Evolutionary conservation across 805 yeast species (phyloP).

Genomic region (Sugiyamaella chiloensis): DNA sequence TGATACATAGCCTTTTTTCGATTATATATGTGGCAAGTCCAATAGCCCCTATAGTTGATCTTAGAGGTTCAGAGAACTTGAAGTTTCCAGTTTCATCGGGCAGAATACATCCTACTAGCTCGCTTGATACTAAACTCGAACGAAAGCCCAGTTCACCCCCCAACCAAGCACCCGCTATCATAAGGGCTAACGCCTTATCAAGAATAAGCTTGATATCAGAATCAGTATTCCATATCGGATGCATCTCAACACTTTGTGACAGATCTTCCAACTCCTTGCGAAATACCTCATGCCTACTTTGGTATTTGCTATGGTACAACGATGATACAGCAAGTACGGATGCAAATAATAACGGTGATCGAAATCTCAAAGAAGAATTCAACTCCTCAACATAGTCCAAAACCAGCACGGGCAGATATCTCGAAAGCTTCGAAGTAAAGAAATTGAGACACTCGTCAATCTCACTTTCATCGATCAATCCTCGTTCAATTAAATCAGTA

Average conservation of each 20-base stretch:
- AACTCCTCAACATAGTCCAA: conserved; percentile 21
- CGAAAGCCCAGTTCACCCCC: conserved; percentile 26
- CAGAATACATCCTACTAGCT: conserved; percentile 17
- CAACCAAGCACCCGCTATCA: conserved; percentile 24
- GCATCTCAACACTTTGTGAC: conserved; percentile 6
- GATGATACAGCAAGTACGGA: conserved; percentile 22
- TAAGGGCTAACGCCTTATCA: conserved; percentile 18
- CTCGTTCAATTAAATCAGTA: conserved; percentile 4
- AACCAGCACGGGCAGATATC: conserved; percentile 23
- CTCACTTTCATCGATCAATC: neutral
- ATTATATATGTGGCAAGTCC: conserved; percentile 24
- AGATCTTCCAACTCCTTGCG: conserved; percentile 16
- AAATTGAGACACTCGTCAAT: conserved; percentile 18
- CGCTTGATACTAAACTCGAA: conserved; percentile 19
- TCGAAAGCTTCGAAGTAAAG: conserved; percentile 18
- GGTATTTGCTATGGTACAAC: conserved; percentile 18
- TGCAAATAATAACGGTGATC: conserved; percentile 19
- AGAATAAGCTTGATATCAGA: conserved; percentile 1
- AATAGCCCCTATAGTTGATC: conserved; percentile 17
- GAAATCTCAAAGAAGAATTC: conserved; percentile 10
- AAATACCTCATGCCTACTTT: conserved; percentile 15
- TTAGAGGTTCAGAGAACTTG: neutral
- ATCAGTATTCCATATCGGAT: neutral
- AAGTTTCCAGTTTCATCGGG: conserved; percentile 12
- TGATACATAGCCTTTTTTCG: conserved; percentile 24